Conservation (phyloP, 345 rosid genomes). For the Jatropha curcas region DNA sequence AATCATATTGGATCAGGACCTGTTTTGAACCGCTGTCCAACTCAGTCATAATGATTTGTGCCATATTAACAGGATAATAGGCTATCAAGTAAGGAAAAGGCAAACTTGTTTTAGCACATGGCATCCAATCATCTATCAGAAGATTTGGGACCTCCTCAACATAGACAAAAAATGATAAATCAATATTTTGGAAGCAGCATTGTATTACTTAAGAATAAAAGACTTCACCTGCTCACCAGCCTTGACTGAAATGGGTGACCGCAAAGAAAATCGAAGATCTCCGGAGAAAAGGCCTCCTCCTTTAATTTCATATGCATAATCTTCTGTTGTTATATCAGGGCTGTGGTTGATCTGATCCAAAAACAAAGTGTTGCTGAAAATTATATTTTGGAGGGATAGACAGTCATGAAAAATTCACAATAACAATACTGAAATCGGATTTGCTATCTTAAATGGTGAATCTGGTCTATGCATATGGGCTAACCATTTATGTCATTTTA, state of each 20-base stretch:
- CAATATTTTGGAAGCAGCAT: not conserved
- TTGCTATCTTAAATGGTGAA: not conserved
- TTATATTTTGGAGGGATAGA: conserved; percentile 5
- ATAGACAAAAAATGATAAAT: not conserved
- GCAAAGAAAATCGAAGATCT: conserved; percentile 80
- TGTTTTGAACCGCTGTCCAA: conserved; percentile 32
- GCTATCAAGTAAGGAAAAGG: not conserved
- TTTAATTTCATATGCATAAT: conserved; percentile 88
- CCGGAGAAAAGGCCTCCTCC: conserved; percentile 90
- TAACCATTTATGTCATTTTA: not conserved
- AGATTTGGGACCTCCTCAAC: not conserved
- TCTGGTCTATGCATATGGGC: not conserved
- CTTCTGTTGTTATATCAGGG: conserved; percentile 68
- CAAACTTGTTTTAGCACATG: not conserved
- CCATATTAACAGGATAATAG: conserved; percentile 16
- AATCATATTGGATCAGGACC: conserved; percentile 83
- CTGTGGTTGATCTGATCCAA: conserved; percentile 76
- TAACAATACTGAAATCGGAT: not conserved
- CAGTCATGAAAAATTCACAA: not conserved
- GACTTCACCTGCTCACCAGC: conserved; percentile 85
- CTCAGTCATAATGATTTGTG: conserved; percentile 8
- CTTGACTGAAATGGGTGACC: conserved; percentile 71
- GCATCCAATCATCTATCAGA: not conserved
- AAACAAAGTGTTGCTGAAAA: conserved; percentile 18
- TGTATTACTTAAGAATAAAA: conserved; percentile 1